Conservation (phyloP, 2,329 filamentous ascomycete genomes). For the Botrytis fragariae region DNA sequence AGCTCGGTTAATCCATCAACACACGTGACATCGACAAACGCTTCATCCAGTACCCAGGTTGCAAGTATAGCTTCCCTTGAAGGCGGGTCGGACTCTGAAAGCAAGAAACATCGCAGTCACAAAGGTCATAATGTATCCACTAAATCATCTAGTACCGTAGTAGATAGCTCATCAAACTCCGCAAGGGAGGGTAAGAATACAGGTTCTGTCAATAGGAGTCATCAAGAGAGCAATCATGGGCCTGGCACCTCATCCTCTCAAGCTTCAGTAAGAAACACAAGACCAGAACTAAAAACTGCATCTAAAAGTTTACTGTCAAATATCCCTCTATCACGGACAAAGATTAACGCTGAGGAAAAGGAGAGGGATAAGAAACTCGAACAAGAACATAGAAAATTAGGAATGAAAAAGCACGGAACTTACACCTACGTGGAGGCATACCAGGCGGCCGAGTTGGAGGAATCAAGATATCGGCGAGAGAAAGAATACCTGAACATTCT, state of each 20-base stretch:
- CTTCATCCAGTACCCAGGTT: neutral
- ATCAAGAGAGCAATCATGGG: neutral
- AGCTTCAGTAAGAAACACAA: too few relatives aligned
- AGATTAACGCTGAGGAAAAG: neutral
- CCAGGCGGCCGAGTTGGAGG: rapidly evolving
- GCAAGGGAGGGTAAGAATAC: neutral
- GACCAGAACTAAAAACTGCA: neutral
- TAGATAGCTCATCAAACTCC: neutral
- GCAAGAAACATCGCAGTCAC: neutral
- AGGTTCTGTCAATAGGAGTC: neutral
- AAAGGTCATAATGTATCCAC: neutral
- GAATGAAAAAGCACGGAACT: rapidly evolving
- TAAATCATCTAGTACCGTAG: too few relatives aligned
- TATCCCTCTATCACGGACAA: neutral
- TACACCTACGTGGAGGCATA: neutral
- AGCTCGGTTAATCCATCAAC: neutral
- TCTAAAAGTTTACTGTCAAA: neutral
- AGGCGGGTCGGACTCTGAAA: neutral
- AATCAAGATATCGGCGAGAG: neutral
- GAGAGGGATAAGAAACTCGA: neutral
- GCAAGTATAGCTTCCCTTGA: neutral
- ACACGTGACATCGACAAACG: neutral
- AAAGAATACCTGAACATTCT: too few relatives aligned
- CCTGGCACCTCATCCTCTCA: neutral
- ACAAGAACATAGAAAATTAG: neutral